phyloP scores from a whole-genome alignment of 257 asterid species.

The Jacaranda copaia region DNA sequence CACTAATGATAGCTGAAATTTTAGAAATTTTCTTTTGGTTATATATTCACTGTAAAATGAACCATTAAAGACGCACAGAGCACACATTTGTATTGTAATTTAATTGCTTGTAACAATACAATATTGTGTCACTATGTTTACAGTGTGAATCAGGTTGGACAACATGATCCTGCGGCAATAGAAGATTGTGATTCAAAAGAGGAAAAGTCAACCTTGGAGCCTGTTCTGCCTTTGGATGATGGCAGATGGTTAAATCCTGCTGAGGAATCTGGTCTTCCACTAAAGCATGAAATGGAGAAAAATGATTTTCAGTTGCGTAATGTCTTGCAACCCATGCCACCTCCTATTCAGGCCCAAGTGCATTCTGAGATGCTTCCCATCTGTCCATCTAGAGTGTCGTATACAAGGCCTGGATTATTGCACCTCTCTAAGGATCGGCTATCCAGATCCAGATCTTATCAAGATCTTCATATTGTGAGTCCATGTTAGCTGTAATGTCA shows the following conservation, averaged over 20 bases:
- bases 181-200: conserved; percentile 46
- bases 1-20: conserved; percentile 3
- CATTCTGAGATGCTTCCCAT: conserved; percentile 70
- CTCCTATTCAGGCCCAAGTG: conserved; percentile 90
- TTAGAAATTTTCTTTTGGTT: neutral
- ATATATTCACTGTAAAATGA: neutral
- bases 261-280: conserved; percentile 55
- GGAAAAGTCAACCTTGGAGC: conserved; percentile 69
- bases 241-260: conserved; percentile 70
- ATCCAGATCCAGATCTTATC: conserved; percentile 69
- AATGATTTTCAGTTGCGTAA: conserved; percentile 58
- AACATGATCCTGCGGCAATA: conserved; percentile 44
- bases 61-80: neutral
- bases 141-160: conserved; percentile 74
- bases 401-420: conserved; percentile 93
- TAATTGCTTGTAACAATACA: conserved; percentile 40
- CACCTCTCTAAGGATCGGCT: conserved; percentile 60
- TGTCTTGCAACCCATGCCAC: conserved; percentile 87
- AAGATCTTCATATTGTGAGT: conserved; percentile 94
- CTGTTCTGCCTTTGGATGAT: conserved; percentile 85
- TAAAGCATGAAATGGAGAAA: conserved; percentile 52
- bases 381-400: conserved; percentile 90
- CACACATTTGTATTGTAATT: conserved; percentile 15
- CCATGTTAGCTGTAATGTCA: conserved; percentile 13
- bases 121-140: conserved; percentile 47